Evolutionary conservation across 352 stramenopile genomes (phyloP), one percentile per base, ranked within the genome.

Genomic region (Thalassiosira exigua): DNA sequence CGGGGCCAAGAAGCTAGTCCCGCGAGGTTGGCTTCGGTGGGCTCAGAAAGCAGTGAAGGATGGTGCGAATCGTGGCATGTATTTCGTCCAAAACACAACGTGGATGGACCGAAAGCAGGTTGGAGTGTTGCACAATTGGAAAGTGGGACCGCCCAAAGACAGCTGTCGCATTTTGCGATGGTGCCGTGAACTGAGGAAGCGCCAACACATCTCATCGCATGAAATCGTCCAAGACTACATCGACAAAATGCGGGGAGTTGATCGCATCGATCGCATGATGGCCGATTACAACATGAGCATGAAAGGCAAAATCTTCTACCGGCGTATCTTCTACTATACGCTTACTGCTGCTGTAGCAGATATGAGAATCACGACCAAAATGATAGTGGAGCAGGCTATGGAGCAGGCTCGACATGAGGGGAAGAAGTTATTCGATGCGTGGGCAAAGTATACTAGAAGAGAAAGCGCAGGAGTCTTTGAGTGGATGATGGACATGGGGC

Each of bases 101-200:
- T 62, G 64, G 64, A 66, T 36, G 41, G 50, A 73, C n/a, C 3
- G 26, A 22, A 73, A 66, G 64, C 64, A 66, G 30, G 64, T 73
- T 17, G 62, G 42, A 22, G 21, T 72, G 22, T 3, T 66, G 9
- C 52, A 72, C 46, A 72, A 69, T 30, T 21, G 24, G 4, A 24
- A 41, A 21, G 60, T 69, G 21, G 26, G 56, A 11, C 56, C 56
- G 27, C 27, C 56, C 4, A 32, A 32, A 4, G 33, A 46, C 21
- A 26, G 12, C 46, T 4, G 19, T 3, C 46, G 12, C 3, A 30
- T 60, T 26, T 19, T 65, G 4, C 21, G 56, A n/a, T 65, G 50
- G 12, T 26, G 50, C 27, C 21, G 14, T 3, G 50, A 24, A 17
- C 12, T 9, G n/a, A 4, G 33, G 56, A 56, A 26, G 46, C 5